phyloP scores from a whole-genome alignment of 805 yeast genomes.

The Wickerhamomyces mucosus region DNA sequence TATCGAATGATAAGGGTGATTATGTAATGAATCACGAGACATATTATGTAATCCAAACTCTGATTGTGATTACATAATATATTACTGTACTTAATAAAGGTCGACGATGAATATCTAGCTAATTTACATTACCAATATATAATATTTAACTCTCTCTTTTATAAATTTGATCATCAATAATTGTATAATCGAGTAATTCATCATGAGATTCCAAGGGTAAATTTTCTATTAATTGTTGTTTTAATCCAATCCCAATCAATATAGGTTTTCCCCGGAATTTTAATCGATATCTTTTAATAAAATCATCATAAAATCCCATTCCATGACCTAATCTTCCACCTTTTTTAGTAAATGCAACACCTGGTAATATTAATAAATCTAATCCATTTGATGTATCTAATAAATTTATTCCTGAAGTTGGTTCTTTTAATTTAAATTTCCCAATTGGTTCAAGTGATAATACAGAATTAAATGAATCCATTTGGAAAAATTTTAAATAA shows the following conservation, averaged over 20 bases:
- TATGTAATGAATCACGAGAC: no score
- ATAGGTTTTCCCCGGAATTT: constrained; percentile 25
- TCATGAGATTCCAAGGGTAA: constrained; percentile 61
- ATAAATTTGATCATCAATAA: constrained; percentile 28
- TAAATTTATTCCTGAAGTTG: constrained; percentile 26
- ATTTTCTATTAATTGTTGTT: constrained; percentile 45
- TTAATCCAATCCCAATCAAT: constrained; percentile 56
- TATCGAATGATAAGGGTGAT: no score
- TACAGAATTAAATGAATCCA: constrained; percentile 35
- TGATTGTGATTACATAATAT: no score
- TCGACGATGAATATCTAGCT: no score
- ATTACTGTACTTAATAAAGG: no score
- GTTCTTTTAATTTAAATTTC: constrained; percentile 59
- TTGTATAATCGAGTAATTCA: constrained; percentile 43
- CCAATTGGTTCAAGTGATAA: constrained; percentile 53
- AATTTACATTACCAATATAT: no score
- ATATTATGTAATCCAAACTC: no score
- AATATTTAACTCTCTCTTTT: no score
- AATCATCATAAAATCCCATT: constrained; percentile 86
- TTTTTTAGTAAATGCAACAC: constrained; percentile 59
- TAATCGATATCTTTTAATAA: constrained; percentile 36
- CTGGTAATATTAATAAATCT: constrained; percentile 77
- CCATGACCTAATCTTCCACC: constrained; percentile 75
- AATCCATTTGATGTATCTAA: constrained; percentile 31
- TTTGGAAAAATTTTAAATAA: constrained; percentile 47